Conservation (phyloP, 2,329 filamentous ascomycete species). For the Diaporthe longicolla region DNA sequence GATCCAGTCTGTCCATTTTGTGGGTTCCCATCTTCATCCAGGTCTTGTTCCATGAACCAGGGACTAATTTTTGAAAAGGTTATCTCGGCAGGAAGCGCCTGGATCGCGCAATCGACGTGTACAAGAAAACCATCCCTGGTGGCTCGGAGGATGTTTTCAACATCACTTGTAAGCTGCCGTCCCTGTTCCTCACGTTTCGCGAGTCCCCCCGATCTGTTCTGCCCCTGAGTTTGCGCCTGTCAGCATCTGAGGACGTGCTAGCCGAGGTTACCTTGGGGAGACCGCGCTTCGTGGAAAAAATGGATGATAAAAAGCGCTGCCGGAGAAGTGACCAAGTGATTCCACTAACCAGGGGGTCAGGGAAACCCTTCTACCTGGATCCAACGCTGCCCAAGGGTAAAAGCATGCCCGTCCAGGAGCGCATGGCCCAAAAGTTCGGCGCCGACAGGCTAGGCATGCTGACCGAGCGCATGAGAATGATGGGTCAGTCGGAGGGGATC, state of each 20-base stretch:
- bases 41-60: not conserved
- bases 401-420: conserved; percentile 61
- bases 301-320: not conserved
- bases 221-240: not conserved
- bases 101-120: conserved; percentile 77
- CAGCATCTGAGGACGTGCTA: not conserved
- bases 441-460: conserved; percentile 71
- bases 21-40: not conserved
- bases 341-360: not conserved
- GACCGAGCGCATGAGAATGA: conserved; percentile 66
- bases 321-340: not conserved
- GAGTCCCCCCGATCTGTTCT: too few relatives aligned
- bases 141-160: conserved; percentile 76
- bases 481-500: conserved; percentile 78
- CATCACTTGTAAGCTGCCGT: conserved; percentile 67
- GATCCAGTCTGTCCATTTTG: conserved; percentile 82
- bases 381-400: conserved; percentile 67
- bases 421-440: conserved; percentile 77
- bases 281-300: too few relatives aligned
- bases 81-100: conserved; percentile 86
- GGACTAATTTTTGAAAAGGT: conserved; percentile 63
- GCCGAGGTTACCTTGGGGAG: not conserved
- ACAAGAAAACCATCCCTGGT: conserved; percentile 73
- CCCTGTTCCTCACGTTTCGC: not conserved
- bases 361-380: conserved; percentile 85